These are phyloP conservation scores for Tuber aestivum DNA, from an alignment of 495 filamentous ascomycete species.

Conservation along the genomic window DNA sequence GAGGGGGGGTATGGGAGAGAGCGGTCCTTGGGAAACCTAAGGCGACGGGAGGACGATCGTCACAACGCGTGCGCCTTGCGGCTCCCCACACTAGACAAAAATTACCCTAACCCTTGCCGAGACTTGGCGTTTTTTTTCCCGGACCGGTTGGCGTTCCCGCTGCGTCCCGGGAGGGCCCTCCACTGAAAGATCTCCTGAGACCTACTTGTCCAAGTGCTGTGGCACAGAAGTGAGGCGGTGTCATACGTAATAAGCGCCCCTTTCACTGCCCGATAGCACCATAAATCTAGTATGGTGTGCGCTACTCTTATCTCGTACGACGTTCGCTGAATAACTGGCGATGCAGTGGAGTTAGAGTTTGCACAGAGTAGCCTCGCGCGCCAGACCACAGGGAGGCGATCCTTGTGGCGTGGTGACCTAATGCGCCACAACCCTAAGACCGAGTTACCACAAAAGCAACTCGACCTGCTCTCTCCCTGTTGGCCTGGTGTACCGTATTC, in stretches of 20 bases:
- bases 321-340: background rate
- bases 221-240: background rate
- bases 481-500: too few species aligned
- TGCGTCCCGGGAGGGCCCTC: background rate
- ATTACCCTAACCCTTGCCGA: slow-evolving; percentile 1
- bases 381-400: too few species aligned
- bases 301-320: background rate
- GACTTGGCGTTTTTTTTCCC: background rate
- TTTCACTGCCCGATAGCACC: background rate
- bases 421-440: too few species aligned
- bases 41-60: background rate
- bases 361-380: background rate
- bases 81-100: background rate
- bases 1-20: background rate
- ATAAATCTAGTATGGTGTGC: background rate
- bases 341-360: background rate
- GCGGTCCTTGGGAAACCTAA: background rate
- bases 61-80: background rate
- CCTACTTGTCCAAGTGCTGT: background rate
- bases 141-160: background rate
- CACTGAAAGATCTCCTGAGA: background rate
- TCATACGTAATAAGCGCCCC: background rate
- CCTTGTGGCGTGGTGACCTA: too few species aligned
- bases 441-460: too few species aligned
- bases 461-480: too few species aligned